Conservation (phyloP, 805 yeast genomes). For the Starmerella bacillaris region DNA sequence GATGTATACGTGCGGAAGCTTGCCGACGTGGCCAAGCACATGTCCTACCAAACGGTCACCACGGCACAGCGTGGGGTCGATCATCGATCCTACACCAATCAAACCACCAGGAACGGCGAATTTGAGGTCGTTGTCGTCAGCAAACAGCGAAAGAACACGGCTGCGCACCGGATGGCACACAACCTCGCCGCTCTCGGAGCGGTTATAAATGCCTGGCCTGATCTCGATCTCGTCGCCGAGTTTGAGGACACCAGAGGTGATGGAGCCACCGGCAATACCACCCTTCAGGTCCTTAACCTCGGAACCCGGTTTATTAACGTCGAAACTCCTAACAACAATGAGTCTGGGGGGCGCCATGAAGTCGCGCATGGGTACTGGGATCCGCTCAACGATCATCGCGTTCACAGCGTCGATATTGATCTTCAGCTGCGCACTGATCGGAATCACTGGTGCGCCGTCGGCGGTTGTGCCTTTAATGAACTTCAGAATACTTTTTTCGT, state of each 20-base stretch:
- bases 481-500: conserved; percentile 75
- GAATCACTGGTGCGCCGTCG: conserved; percentile 97
- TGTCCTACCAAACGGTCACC: conserved; percentile 99
- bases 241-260: conserved; percentile 88
- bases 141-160: conserved; percentile 80
- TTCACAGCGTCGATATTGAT: conserved; percentile 97
- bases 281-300: conserved; percentile 94
- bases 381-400: conserved; percentile 82
- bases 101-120: conserved; percentile 99
- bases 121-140: conserved; percentile 93
- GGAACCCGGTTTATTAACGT: conserved; percentile 97
- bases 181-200: conserved; percentile 59
- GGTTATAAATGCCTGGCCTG: conserved; percentile 97
- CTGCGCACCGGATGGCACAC: conserved; percentile 94
- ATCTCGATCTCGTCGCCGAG: conserved; percentile 97
- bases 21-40: conserved; percentile 94
- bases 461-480: conserved; percentile 97
- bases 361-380: conserved; percentile 94
- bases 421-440: conserved; percentile 95
- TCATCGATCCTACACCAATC: conserved; percentile 98
- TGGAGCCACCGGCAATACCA: conserved; percentile 99
- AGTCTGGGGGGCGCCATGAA: conserved; percentile 84
- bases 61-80: conserved; percentile 96
- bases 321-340: conserved; percentile 94
- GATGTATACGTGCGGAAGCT: conserved; percentile 87